Evolutionary conservation across 2,329 filamentous ascomycete species (phyloP), one percentile per base, ranked within the genome.

Genomic region (Fusarium nematophilum): DNA sequence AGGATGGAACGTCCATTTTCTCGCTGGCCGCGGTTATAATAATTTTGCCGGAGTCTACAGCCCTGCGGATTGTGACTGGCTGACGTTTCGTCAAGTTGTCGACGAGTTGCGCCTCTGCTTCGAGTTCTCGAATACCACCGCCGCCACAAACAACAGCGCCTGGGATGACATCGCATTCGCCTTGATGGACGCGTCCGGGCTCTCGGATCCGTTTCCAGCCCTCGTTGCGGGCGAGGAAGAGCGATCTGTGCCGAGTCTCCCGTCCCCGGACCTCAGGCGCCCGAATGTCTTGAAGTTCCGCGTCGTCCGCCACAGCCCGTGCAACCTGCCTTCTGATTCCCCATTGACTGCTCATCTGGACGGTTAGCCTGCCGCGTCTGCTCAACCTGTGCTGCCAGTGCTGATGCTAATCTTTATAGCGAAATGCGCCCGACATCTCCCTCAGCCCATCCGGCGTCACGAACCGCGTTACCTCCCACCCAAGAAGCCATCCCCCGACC

Each of bases 91-190:
- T 29, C 33, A 64, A n/a, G 29, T 62, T 23, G 21, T 58, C 11
- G 25, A 62, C n/a, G 57, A 65, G 45, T 37, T 65, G 15, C 45
- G 57, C 15, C 57, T 62, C 6, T 59, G 51, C 33, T 65, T 65
- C 34, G 53, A 63, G n/a, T 39, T 63, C 5, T 38, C 9, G 17
- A 18, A 37, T 13, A 18, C 15, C 15, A 2, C 27, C 3, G 5
- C 13, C 14, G 5, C n/a, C 27, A 3, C 13, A 27, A 3, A 26
- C 2, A 30, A 40, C 3, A 11, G 44, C 14, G 42, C 43, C 8
- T 62, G 49, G 53, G 29, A 46, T 4, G 27, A 23, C 9, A 17
- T 64, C 9, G 52, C 48, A 0, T 64, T 64, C 29, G 45, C 11
- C 13, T n/a, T 44, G 21, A 30, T 33, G 10, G 34, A 25, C 25